A percentile compares a stretch with the other conserved stretches of the same genome.
Evolutionary conservation across 495 filamentous ascomycete genomes (phyloP).

Genomic region (Trichoderma virens): DNA sequence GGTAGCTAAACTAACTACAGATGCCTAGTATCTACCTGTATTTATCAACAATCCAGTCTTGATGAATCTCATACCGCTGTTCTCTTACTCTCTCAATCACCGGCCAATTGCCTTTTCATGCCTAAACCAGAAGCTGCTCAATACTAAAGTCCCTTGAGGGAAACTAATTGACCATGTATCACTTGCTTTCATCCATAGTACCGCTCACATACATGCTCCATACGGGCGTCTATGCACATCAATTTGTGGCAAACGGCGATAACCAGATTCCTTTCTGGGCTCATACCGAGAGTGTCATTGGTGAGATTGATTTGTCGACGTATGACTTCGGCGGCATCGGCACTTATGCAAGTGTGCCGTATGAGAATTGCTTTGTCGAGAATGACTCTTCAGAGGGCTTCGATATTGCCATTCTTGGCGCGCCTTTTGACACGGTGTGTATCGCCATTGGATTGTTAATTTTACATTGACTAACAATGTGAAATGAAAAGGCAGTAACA

Average conservation of each 20-base stretch:
- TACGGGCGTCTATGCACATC: neutral
- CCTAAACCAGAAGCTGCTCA: too few relatives aligned
- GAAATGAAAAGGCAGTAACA: slow-evolving; percentile 21
- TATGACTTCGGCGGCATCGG: slow-evolving; percentile 14
- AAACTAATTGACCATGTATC: neutral
- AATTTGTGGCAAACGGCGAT: neutral
- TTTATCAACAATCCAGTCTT: too few relatives aligned
- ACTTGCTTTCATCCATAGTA: neutral
- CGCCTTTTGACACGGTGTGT: slow-evolving; percentile 44
- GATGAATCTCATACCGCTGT: too few relatives aligned
- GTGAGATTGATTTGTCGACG: slow-evolving; percentile 1
- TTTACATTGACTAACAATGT: neutral
- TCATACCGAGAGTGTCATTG: neutral
- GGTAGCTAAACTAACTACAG: too few relatives aligned
- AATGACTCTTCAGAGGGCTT: slow-evolving; percentile 51
- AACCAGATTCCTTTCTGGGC: neutral
- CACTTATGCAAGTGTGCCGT: slow-evolving; percentile 71
- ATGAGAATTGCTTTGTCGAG: slow-evolving; percentile 70
- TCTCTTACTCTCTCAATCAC: too few relatives aligned
- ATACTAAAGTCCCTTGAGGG: neutral
- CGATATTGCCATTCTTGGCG: slow-evolving; percentile 77
- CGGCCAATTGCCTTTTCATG: too few relatives aligned
- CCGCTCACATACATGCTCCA: neutral
- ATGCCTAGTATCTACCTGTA: too few relatives aligned
- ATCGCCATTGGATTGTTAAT: neutral